Evolutionary conservation across 2,329 filamentous ascomycete genomes (phyloP).

Genomic region (Ophiosphaerella korrae): DNA sequence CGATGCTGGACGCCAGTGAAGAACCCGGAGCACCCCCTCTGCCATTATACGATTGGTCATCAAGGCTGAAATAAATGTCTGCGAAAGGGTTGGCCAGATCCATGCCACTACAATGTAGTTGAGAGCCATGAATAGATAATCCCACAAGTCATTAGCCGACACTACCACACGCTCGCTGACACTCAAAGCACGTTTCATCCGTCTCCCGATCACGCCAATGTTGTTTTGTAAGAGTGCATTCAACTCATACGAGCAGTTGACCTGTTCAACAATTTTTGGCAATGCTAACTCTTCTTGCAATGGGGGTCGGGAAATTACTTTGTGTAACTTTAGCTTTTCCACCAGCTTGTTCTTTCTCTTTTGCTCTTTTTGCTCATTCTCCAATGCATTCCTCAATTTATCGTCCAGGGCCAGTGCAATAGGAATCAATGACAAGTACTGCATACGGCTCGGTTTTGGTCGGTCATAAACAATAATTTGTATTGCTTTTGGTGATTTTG

Average conservation of each 20-base stretch:
- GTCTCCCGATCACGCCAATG: slow-evolving; percentile 78
- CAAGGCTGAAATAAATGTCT: slow-evolving; percentile 75
- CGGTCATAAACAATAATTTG: slow-evolving; percentile 90
- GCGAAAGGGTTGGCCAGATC: slow-evolving; percentile 75
- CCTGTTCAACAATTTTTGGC: slow-evolving; percentile 82
- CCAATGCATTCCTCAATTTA: slow-evolving; percentile 59
- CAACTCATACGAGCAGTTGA: slow-evolving; percentile 95
- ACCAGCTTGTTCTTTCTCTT: slow-evolving; percentile 70
- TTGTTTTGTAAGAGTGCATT: slow-evolving; percentile 87
- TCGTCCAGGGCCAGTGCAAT: slow-evolving; percentile 81
- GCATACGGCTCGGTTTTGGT: slow-evolving; percentile 85
- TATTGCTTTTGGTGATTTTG: slow-evolving; percentile 70
- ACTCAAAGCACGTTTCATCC: slow-evolving; percentile 82
- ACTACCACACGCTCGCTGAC: slow-evolving; percentile 94
- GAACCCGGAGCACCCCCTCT: slow-evolving; percentile 75
- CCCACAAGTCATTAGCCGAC: slow-evolving; percentile 84
- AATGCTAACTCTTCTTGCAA: slow-evolving; percentile 85
- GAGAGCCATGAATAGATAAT: slow-evolving; percentile 70
- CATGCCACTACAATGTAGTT: slow-evolving; percentile 76
- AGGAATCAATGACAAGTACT: slow-evolving; percentile 90
- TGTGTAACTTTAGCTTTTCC: slow-evolving; percentile 87
- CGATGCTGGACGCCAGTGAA: slow-evolving; percentile 79
- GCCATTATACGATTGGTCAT: slow-evolving; percentile 80
- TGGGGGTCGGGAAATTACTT: slow-evolving; percentile 74
- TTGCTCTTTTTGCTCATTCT: slow-evolving; percentile 68